Evolutionary conservation across 805 yeast species (phyloP), one percentile per base, ranked within the genome.

Genomic region (Cyberlindnera nakhonratchasimensis): DNA sequence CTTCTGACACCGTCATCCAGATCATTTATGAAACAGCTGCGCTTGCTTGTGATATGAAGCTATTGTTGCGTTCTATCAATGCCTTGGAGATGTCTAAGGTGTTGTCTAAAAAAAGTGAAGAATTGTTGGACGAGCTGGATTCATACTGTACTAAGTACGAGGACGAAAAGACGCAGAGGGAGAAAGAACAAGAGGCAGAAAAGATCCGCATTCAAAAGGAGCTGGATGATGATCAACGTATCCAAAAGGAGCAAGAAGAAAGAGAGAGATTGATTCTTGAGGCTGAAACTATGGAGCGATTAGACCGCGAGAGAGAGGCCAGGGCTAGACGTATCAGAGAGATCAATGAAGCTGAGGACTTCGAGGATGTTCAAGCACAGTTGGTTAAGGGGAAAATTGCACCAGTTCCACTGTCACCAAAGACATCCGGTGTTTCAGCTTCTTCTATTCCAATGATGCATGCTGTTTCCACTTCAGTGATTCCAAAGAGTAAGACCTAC

Each of bases 11-110:
- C 33, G 66, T 79, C 6, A 67, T 85, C 31, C 82, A 80, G 45
- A 58, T 78, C 34, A 73, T 84, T 33, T 77, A 75, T 52, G 86
- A 85, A 49, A 65, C 77, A 5, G 80, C 83, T 1, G 75, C 80
- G 0, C 58, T 81, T 32, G 77, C 77, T 0, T 74, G 80, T 46
- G 91, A 85, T 54, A 67, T 79, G 63, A 79, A 80, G 52, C 60
- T 85, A 45, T 71, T 82, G 71, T 54, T 80, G 35, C 64, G 85
- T 40, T 71, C 81, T 0, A 59, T 70, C 45, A 79, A 80, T 54
- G 78, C 71, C 1, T 59, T 75, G 37, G 77, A 74, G 39, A 74
- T 79, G 75, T 61, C 74, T 13, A 57, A 58, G 20, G 60, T 64
- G 12, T 56, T 73, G 30, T 54, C 48, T n/a, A 48, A 58, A 24